Evolutionary conservation across 768 basidiomycete species (phyloP).

Genomic region (Macrolepiota fuliginosa): DNA sequence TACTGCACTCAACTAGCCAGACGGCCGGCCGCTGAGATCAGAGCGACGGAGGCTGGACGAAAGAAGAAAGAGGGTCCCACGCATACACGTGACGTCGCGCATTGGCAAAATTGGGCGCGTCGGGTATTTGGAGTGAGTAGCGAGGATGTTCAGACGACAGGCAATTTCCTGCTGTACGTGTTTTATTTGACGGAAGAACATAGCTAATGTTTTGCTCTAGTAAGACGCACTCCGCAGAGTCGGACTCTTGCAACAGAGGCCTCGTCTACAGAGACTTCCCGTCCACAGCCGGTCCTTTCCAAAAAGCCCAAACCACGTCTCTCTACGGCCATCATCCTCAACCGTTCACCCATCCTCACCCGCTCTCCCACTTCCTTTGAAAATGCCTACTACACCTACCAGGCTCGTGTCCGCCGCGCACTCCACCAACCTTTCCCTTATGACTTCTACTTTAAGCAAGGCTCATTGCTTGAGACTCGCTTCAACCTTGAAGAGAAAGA

Average conservation of each 20-base stretch:
- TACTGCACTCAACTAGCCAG: constrained; percentile 5
- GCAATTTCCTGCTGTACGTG: constrained; percentile 1
- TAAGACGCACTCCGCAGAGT: constrained; percentile 17
- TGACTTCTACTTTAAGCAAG: constrained; percentile 93
- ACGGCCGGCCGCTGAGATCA: neutral
- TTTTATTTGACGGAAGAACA: neutral
- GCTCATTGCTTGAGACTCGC: constrained; percentile 78
- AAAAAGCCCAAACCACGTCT: constrained; percentile 39
- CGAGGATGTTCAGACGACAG: neutral
- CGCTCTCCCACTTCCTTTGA: constrained; percentile 74
- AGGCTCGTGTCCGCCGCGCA: constrained; percentile 78
- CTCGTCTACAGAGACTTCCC: constrained; percentile 17
- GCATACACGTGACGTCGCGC: neutral
- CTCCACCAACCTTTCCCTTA: constrained; percentile 85
- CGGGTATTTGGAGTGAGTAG: neutral
- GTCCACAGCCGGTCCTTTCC: constrained; percentile 18
- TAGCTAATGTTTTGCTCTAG: neutral
- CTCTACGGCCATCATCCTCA: constrained; percentile 68
- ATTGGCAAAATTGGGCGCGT: constrained; percentile 4
- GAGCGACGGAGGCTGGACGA: neutral
- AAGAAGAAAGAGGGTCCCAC: constrained; percentile 4
- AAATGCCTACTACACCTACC: constrained; percentile 79
- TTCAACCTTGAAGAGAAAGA: constrained; percentile 75
- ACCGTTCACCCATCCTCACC: constrained; percentile 75
- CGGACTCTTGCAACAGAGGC: constrained; percentile 47